Conservation (phyloP, 495 filamentous ascomycete genomes). For the Sabuloglossum arenarium region DNA sequence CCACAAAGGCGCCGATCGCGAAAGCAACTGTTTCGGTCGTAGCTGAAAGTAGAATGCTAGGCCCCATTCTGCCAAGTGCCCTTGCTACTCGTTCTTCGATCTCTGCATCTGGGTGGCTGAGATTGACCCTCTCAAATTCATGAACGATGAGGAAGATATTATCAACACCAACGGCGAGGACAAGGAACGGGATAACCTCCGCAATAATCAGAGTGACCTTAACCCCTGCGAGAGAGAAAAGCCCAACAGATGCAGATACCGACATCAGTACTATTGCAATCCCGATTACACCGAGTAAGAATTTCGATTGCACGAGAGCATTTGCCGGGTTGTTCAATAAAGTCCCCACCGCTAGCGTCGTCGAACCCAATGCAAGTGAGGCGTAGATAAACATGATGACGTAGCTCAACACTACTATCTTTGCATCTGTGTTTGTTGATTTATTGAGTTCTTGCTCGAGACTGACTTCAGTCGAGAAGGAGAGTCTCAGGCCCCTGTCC, state of each 20-base stretch:
- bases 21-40: slow-evolving; percentile 87
- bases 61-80: slow-evolving; percentile 82
- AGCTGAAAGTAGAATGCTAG: slow-evolving; percentile 89
- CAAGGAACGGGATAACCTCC: slow-evolving; percentile 94
- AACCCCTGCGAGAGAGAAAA: slow-evolving; percentile 75
- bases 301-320: slow-evolving; percentile 82
- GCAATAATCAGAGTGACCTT: slow-evolving; percentile 95
- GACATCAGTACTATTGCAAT: slow-evolving; percentile 95
- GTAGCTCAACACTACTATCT: slow-evolving; percentile 93
- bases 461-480: slow-evolving; percentile 85
- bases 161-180: slow-evolving; percentile 89
- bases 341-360: slow-evolving; percentile 51
- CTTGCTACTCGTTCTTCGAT: slow-evolving; percentile 70
- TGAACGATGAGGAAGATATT: slow-evolving; percentile 98
- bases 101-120: slow-evolving; percentile 65
- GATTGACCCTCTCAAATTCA: slow-evolving; percentile 87
- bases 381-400: slow-evolving; percentile 97
- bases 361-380: slow-evolving; percentile 75
- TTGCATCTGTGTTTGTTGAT: slow-evolving; percentile 91
- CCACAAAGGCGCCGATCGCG: slow-evolving; percentile 74
- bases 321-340: slow-evolving; percentile 62
- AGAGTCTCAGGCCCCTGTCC: slow-evolving; percentile 59
- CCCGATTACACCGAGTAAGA: slow-evolving; percentile 75
- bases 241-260: slow-evolving; percentile 78
- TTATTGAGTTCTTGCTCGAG: slow-evolving; percentile 89